Evolutionary conservation across 202 grass and related monocot genomes (phyloP).

Genomic region (Schoenoplectus tabernaemontani): DNA sequence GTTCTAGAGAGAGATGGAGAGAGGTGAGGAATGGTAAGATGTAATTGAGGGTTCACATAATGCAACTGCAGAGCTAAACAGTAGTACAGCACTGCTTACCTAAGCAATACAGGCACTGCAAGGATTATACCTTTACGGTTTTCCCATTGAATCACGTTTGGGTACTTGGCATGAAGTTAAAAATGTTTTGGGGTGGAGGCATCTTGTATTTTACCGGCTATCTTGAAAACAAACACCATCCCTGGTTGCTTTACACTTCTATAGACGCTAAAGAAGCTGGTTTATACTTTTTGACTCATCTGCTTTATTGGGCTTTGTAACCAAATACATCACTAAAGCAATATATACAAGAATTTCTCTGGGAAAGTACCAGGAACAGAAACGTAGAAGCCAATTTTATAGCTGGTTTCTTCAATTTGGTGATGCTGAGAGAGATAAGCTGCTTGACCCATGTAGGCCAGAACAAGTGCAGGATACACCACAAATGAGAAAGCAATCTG

Average conservation of each 20-base stretch:
- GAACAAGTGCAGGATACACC: constrained; percentile 76
- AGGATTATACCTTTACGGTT: background rate
- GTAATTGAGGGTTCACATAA: background rate
- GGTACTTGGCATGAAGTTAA: background rate
- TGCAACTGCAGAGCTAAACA: background rate
- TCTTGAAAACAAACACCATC: background rate
- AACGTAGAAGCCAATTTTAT: constrained; percentile 87
- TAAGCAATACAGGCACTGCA: background rate
- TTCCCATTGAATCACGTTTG: background rate
- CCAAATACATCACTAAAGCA: background rate
- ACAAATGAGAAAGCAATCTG: constrained; percentile 77
- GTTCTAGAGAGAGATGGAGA: constrained; percentile 54
- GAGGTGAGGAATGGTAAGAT: constrained; percentile 12
- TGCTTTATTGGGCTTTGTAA: background rate
- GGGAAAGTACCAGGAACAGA: constrained; percentile 78
- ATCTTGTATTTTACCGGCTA: background rate
- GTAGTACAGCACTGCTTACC: background rate
- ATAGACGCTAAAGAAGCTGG: background rate
- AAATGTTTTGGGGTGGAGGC: background rate
- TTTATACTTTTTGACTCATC: background rate
- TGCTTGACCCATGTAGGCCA: constrained; percentile 96
- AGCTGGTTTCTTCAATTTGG: constrained; percentile 46
- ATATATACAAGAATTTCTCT: background rate
- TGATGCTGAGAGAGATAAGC: constrained; percentile 92
- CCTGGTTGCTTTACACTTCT: background rate